These are phyloP conservation scores for Penicillium rolfsii DNA, from an alignment of 2,329 filamentous ascomycete genomes.

Conservation along the genomic window DNA sequence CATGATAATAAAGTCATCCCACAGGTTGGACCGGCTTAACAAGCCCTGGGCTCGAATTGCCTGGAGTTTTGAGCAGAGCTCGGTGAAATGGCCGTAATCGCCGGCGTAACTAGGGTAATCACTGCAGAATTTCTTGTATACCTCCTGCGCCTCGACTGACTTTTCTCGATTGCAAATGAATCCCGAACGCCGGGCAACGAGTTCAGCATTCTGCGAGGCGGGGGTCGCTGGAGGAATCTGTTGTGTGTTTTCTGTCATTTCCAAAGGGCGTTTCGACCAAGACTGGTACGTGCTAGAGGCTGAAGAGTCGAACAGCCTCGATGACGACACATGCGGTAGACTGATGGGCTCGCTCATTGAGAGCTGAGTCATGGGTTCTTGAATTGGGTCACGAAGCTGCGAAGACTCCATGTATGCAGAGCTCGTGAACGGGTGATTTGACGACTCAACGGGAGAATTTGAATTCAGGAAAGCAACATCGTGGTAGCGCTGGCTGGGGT, in stretches of 20 bases:
- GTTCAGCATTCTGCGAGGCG: constrained; percentile 14
- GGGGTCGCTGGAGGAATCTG: neutral
- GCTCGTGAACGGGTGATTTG: constrained; percentile 26
- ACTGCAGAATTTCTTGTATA: constrained; percentile 44
- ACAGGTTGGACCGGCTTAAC: constrained; percentile 43
- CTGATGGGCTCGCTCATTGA: constrained; percentile 5
- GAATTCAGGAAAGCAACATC: constrained; percentile 14
- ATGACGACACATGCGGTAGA: constrained; percentile 10
- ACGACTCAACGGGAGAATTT: constrained; percentile 17
- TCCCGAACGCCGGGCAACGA: constrained; percentile 28
- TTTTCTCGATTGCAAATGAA: constrained; percentile 27
- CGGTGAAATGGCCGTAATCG: constrained; percentile 42
- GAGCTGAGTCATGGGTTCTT: constrained; percentile 5
- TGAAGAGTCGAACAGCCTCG: constrained; percentile 22
- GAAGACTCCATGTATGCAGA: constrained; percentile 19
- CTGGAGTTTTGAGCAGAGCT: constrained; percentile 44
- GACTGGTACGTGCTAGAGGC: constrained; percentile 15
- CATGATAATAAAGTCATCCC: constrained; percentile 53
- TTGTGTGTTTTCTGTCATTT: neutral
- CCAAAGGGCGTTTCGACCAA: constrained; percentile 13
- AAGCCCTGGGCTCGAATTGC: constrained; percentile 34
- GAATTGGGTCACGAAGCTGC: constrained; percentile 11
- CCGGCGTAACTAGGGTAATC: constrained; percentile 47
- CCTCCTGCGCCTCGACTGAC: constrained; percentile 29
- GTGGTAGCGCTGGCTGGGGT: constrained; percentile 21